Evolutionary conservation across 2,329 filamentous ascomycete genomes (phyloP), one percentile per base, ranked within the genome.

Genomic region (Neopestalotiopsis sp.): DNA sequence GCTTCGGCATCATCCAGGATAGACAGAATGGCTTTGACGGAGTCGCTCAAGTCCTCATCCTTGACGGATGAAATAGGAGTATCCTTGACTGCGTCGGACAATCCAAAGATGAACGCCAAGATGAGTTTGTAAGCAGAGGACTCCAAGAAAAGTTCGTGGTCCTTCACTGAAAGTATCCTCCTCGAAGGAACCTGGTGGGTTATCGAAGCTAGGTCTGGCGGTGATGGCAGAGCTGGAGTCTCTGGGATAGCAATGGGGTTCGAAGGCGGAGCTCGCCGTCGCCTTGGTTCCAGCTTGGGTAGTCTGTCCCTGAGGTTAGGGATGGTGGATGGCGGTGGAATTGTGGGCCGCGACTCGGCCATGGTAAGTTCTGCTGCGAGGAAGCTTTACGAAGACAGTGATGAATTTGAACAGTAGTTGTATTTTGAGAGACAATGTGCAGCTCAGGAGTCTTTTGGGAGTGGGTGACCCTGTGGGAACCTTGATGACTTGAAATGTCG

Each of bases 51-150:
- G 58, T 88, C 84, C 42, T 74, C 73, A n/a, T 87, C 83, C 32
- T 86, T 84, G 69, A 89, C 81, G 5, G 91, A 84, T 2, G 91
- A 92, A 71, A 92, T 87, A 6, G 92, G 89, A 34, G 85, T 89
- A 76, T 93, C 90, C 64, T 89, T 84, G 59, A 97, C 93, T 4
- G 92, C 90, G 75, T 98, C 95, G 59, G 94, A 91, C 28, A 99
- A 89, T 10, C 89, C 88, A 80, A 97, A 98, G 71, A 98, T 87
- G 82, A 97, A 99, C 24, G 93, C 90, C 69, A 93, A 84, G 58
- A 99, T 87, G 56, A 98, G 87, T 7, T 85, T 85, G 79, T 93
- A 92, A 6, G 95, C 91, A 0, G 91, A 85, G 0, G 95, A 98
- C 0, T 88, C 83, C 20, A 94, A 86, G 76, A 98, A 99, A 4